Percentiles rank a stretch among this genome's conserved stretches.
phyloP scores from a whole-genome alignment of 176 grass and related monocot species.

The Triticum aestivum region IWGSC_CS_RefSeq_v2.1 NC_057804.1:653643531-653644030 shows the following conservation, averaged over 20 bases:
- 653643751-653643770: neutral
- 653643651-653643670: neutral
- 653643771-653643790: neutral
- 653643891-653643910: neutral
- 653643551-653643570: neutral
- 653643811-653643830: neutral
- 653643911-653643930: neutral
- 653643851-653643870: neutral
- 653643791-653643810: neutral
- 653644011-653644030: neutral
- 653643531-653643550: neutral
- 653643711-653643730: neutral
- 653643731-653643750: neutral
- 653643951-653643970: neutral
- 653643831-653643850: neutral
- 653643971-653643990: neutral
- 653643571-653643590: neutral
- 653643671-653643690: neutral
- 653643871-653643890: neutral
- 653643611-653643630: neutral
- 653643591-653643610: neutral
- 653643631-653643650: neutral
- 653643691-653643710: neutral
- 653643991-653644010: neutral
- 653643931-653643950: neutral